These are phyloP conservation scores for Phytophthora tubulina DNA, from an alignment of 352 stramenopile genomes.

Conservation along the genomic window DNA sequence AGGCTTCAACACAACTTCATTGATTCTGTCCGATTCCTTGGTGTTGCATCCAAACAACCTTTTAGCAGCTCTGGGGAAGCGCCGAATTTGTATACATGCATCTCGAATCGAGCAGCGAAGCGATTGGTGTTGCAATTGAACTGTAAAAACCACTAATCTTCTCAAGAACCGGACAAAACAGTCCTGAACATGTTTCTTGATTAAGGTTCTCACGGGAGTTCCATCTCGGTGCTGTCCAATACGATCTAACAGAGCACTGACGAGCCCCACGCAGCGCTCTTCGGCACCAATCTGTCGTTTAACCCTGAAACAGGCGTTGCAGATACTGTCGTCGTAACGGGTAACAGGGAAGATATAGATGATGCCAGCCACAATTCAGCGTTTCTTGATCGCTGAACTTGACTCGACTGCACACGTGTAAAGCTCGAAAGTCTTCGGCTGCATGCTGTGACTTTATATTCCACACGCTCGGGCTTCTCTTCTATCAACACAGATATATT, in stretches of 20 bases:
- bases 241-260: constrained; percentile 25
- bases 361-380: constrained; percentile 38
- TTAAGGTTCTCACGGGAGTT: constrained; percentile 9
- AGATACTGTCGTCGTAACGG: constrained; percentile 15
- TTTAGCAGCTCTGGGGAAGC: constrained; percentile 25
- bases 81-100: constrained; percentile 20
- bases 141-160: constrained; percentile 16
- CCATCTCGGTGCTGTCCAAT: constrained; percentile 11
- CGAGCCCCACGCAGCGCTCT: constrained; percentile 15
- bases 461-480: constrained; percentile 16
- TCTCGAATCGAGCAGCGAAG: constrained; percentile 29
- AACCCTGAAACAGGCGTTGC: background rate
- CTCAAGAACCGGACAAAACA: constrained; percentile 30
- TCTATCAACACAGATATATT: background rate
- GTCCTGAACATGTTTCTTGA: constrained; percentile 16
- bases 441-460: constrained; percentile 22
- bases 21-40: background rate
- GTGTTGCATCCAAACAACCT: constrained; percentile 24
- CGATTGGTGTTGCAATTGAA: background rate
- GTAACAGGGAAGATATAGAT: constrained; percentile 24
- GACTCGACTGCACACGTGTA: constrained; percentile 30
- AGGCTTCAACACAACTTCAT: constrained; percentile 4
- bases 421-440: constrained; percentile 31
- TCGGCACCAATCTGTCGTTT: constrained; percentile 6
- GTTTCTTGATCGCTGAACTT: constrained; percentile 25